Conservation (phyloP, 139 green algal genomes). For the Marvania coccoides region DNA sequence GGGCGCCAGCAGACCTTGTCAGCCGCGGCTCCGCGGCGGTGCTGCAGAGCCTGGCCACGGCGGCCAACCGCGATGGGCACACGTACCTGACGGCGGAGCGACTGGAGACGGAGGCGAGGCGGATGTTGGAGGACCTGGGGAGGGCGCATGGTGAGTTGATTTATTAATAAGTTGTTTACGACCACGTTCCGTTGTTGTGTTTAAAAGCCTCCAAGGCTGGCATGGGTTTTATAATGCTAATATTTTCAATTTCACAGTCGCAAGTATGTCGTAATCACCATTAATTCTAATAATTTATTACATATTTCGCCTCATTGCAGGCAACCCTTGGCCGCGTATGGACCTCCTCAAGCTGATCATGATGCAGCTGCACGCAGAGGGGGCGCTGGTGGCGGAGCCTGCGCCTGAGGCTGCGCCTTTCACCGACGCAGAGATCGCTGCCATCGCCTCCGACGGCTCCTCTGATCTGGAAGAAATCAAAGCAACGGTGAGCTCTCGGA, state of each 20-base stretch:
- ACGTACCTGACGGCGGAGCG: constrained; percentile 34
- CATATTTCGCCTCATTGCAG: background rate
- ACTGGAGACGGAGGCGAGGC: constrained; percentile 5
- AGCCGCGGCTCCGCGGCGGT: constrained; percentile 25
- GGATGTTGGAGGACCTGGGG: constrained; percentile 9
- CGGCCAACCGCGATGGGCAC: constrained; percentile 28
- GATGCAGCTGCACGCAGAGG: constrained; percentile 13
- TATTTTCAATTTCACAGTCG: too few species aligned
- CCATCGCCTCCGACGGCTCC: background rate
- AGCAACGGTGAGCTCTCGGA: background rate
- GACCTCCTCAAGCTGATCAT: constrained; percentile 6
- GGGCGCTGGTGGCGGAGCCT: constrained; percentile 12
- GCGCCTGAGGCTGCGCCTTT: background rate
- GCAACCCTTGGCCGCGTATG: constrained; percentile 9
- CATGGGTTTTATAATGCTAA: too few species aligned
- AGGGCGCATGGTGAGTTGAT: background rate
- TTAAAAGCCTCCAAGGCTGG: too few species aligned
- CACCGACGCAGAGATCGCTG: background rate
- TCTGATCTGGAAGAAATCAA: background rate
- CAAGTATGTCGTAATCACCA: background rate
- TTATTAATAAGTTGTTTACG: too few species aligned
- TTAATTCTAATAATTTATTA: background rate
- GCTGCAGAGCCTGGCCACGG: constrained; percentile 14
- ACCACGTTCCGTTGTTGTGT: too few species aligned
- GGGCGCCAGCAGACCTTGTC: constrained; percentile 7